Percentiles rank a stretch among this genome's conserved stretches.
Evolutionary conservation across 208 protist genomes (phyloP).

Genomic region (Acanthamoeba lenticulata): DNA sequence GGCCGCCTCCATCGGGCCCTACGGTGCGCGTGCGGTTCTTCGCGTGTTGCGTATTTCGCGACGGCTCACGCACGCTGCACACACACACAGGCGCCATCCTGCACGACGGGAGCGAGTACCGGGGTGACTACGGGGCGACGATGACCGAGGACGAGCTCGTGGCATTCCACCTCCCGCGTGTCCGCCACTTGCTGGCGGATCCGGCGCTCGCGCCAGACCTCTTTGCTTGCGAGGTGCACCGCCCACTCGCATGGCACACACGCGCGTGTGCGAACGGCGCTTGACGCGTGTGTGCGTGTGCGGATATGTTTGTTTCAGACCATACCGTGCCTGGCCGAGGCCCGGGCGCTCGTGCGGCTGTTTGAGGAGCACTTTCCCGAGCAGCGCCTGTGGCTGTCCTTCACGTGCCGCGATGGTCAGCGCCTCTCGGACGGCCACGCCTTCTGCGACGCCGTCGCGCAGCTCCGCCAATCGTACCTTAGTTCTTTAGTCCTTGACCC

Average conservation of each 20-base stretch:
- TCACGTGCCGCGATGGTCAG: neutral
- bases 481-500: neutral
- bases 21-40: neutral
- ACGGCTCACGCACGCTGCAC: neutral
- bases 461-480: neutral
- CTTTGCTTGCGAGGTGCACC: constrained; percentile 27
- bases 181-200: neutral
- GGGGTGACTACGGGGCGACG: neutral
- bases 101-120: constrained; percentile 27
- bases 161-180: neutral
- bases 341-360: neutral
- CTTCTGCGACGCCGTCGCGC: neutral
- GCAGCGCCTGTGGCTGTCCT: neutral
- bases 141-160: neutral
- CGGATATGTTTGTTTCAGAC: constrained; percentile 16
- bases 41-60: neutral
- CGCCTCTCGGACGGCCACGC: constrained; percentile 4
- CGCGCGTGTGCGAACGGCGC: neutral
- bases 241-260: neutral
- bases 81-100: neutral
- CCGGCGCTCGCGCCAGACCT: constrained; percentile 8
- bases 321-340: constrained; percentile 1
- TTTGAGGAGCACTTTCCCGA: constrained; percentile 14
- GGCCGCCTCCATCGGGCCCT: constrained; percentile 53
- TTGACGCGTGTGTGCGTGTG: neutral